Base-by-base conservation (phyloP, 176 grass and related monocot species). In the Oryza nivara region DNA sequence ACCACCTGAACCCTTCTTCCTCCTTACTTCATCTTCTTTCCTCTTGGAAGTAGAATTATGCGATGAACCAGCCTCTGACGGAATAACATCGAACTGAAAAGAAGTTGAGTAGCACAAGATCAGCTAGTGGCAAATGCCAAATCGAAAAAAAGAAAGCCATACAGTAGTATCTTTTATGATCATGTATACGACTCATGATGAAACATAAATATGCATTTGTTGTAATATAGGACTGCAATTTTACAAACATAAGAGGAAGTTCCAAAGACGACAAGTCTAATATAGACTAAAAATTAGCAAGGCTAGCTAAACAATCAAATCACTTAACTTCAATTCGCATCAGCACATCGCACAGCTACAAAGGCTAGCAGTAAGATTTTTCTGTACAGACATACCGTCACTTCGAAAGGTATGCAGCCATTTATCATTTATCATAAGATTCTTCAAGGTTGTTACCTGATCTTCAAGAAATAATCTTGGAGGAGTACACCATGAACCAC, bases 381-480 rank as follows among this genome's bases (percentile, higher is more conserved):
- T 6, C 45, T 38, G 19, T 67, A 66, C 22, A 73, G 6, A 72
- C 41, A 74, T 61, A 48, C 19, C 28, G 51, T 65, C 77, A 70
- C 16, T 41, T 46, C 32, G 19, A 16, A 14, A 45, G 32, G 44
- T 23, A 66, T 65, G 51, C 15, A 2, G 22, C 61, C 41, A 48
- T 41, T 67, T 74, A 11, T 40, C 48, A 61, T 6, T 11, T 25
- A 36, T 65, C 23, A 51, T 63, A 40, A 65, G 22, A 63, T 79
- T 75, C 20, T 80, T 8, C 23, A 84, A 60, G 67, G 13, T 17
- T 48, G 61, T 43, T 85, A 99, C 97, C 97, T 99, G 97, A 83
- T 96, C 97, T 75, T 99, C 97, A 82, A 96, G 84, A 86, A 99
- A 99, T 23, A 96, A 60, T 82, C 97, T 86, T 67, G 97, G 97